Evolutionary conservation across 257 asterid genomes (phyloP), one percentile per base, ranked within the genome.

Genomic region (Lavandula angustifolia): DNA sequence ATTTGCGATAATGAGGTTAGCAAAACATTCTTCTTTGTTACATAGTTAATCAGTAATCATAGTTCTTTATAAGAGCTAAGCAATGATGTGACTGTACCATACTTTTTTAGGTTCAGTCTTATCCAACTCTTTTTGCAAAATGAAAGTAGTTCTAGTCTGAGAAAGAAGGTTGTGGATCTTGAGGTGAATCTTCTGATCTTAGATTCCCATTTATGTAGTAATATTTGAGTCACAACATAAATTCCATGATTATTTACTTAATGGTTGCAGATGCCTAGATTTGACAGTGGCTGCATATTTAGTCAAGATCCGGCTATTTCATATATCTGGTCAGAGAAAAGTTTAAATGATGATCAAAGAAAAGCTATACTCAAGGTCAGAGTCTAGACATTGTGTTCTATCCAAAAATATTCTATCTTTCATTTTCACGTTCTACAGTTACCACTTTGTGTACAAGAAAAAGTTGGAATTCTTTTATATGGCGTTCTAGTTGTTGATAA

Each of bases 281-380:
- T 87, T 83, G 99, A 92, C 52, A 81, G 95, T 77, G 95, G 96
- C 75, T 75, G 92, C 71, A 74, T 84, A 73, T 84, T 77, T 69
- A 94, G 97, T 76, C 99, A 92, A 78, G 99, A 92, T 64, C 97
- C 96, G 59, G 97, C 99, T 68, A 80, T 90, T 66, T 84, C 95
- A 44, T 89, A 92, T 52, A 79, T 89, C 64, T 81, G 86, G 92
- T 81, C 90, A 1, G 92, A 82, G 79, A 92, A 78, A 69, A 84
- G 84, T 65, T 78, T 92, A 80, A 92, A 92, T 72, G 95, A 83
- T 75, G 99, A 92, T 81, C 99, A 92, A 69, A 91, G 95, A 48
- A 80, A 85, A 83, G 97, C 97, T 57, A 89, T 92, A 73, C 70
- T 92, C 63, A 92, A 92, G 96, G 99, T 91, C 70, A 69, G 53